Evolutionary conservation across 345 rosid species (phyloP).

Genomic region (Eucalyptus sideroxylon): DNA sequence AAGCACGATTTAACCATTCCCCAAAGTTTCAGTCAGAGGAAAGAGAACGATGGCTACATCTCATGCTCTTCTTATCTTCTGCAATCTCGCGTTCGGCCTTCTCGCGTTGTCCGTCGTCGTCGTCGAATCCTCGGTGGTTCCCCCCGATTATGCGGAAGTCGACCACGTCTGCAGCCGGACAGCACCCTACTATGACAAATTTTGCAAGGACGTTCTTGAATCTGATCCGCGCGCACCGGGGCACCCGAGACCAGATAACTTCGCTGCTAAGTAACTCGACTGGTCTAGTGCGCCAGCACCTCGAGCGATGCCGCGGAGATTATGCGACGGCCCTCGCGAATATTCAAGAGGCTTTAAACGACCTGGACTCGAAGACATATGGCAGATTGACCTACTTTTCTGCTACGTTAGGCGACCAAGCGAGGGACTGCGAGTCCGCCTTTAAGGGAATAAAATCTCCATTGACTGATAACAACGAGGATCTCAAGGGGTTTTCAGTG

Average conservation of each 20-base stretch:
- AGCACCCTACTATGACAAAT: neutral
- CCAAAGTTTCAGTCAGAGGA: neutral
- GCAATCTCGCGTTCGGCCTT: too few relatives aligned
- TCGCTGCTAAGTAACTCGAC: neutral
- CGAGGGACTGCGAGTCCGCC: neutral
- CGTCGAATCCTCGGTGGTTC: too few relatives aligned
- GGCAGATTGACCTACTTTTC: neutral
- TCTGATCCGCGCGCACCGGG: neutral
- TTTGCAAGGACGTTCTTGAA: neutral
- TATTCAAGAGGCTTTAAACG: neutral
- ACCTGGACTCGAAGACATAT: conserved; percentile 1
- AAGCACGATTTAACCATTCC: neutral
- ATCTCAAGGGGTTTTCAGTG: neutral
- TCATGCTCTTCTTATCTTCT: neutral
- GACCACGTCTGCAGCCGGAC: neutral
- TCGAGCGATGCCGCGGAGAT: neutral
- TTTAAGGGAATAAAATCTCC: neutral
- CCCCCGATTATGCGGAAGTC: neutral
- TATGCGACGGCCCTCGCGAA: neutral
- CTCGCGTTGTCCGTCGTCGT: too few relatives aligned
- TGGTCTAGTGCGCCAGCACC: neutral
- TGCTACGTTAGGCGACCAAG: neutral
- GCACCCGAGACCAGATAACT: neutral
- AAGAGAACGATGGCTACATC: neutral
- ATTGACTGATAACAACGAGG: neutral